phyloP scores from a whole-genome alignment of 2,329 filamentous ascomycete species.

The Penicillium sp. region DNA sequence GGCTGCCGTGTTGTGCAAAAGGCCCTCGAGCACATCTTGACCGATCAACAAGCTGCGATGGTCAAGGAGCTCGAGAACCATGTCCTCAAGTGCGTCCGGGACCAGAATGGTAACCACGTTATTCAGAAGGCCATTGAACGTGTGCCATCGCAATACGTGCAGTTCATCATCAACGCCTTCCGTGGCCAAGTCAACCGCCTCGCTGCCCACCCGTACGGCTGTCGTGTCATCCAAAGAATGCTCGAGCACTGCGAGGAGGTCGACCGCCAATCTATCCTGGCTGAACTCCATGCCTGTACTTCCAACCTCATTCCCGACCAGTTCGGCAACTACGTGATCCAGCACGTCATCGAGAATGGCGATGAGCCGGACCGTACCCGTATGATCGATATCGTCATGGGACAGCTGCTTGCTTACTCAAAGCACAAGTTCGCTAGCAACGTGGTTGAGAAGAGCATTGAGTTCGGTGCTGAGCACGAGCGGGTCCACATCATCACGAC shows the following conservation, averaged over 20 bases:
- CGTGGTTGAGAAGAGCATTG: slow-evolving; percentile 91
- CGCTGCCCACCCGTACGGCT: slow-evolving; percentile 80
- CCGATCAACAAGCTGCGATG: slow-evolving; percentile 85
- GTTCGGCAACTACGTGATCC: slow-evolving; percentile 94
- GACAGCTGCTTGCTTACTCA: slow-evolving; percentile 72
- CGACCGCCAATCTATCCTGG: slow-evolving; percentile 71
- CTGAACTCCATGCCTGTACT: slow-evolving; percentile 75
- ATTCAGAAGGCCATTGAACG: slow-evolving; percentile 90
- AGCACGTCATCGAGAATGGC: slow-evolving; percentile 84
- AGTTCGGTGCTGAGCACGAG: slow-evolving; percentile 69
- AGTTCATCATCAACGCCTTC: slow-evolving; percentile 82
- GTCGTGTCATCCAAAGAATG: slow-evolving; percentile 89
- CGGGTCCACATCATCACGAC: slow-evolving; percentile 68
- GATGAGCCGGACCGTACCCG: slow-evolving; percentile 69
- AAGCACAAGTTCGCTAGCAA: slow-evolving; percentile 98
- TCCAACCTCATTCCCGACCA: slow-evolving; percentile 76
- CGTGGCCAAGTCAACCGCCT: slow-evolving; percentile 72
- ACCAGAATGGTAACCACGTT: slow-evolving; percentile 94
- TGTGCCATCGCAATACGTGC: slow-evolving; percentile 74
- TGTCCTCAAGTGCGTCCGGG: slow-evolving; percentile 75
- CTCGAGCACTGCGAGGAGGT: slow-evolving; percentile 76
- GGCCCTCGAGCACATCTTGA: slow-evolving; percentile 85
- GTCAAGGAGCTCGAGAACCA: slow-evolving; percentile 79
- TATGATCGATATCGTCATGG: slow-evolving; percentile 73
- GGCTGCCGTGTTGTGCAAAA: slow-evolving; percentile 96